These are phyloP conservation scores for Zea luxurians DNA, from an alignment of 176 grass and related monocot genomes.

Conservation along the genomic window DNA sequence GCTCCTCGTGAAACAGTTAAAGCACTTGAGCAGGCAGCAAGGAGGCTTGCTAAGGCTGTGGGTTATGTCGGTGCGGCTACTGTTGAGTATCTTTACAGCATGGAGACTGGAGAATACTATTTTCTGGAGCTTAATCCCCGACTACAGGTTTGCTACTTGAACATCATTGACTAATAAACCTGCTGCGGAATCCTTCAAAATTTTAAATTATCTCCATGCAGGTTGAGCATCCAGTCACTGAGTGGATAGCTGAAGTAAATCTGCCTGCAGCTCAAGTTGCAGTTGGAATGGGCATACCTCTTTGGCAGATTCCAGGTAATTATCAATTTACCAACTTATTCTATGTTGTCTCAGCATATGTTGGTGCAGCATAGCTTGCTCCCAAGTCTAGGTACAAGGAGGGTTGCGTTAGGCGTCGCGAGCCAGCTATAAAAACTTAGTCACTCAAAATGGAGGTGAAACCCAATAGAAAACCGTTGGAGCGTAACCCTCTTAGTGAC, in stretches of 20 bases:
- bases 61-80: constrained; percentile 96
- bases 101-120: constrained; percentile 99
- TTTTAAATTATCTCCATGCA: constrained; percentile 33
- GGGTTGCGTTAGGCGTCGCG: too few relatives aligned
- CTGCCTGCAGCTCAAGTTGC: constrained; percentile 97
- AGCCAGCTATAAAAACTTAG: too few relatives aligned
- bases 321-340: neutral
- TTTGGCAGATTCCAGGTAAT: constrained; percentile 96
- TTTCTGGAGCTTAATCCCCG: constrained; percentile 97
- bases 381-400: too few relatives aligned
- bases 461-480: too few relatives aligned
- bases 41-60: constrained; percentile 94
- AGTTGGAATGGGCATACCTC: constrained; percentile 95
- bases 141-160: constrained; percentile 56
- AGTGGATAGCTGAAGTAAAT: constrained; percentile 98
- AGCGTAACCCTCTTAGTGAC: too few relatives aligned
- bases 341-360: too few relatives aligned
- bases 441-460: too few relatives aligned
- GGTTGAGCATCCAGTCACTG: constrained; percentile 98
- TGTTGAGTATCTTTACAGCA: constrained; percentile 98
- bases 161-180: constrained; percentile 25
- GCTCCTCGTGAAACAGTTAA: constrained; percentile 79
- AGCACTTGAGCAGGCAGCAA: constrained; percentile 89
- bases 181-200: neutral
- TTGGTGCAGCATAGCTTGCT: too few relatives aligned